Percentiles rank a stretch among this genome's conserved stretches.
phyloP scores from a whole-genome alignment of 2,329 filamentous ascomycete species.

The Purpureocillium lavendulum region DNA sequence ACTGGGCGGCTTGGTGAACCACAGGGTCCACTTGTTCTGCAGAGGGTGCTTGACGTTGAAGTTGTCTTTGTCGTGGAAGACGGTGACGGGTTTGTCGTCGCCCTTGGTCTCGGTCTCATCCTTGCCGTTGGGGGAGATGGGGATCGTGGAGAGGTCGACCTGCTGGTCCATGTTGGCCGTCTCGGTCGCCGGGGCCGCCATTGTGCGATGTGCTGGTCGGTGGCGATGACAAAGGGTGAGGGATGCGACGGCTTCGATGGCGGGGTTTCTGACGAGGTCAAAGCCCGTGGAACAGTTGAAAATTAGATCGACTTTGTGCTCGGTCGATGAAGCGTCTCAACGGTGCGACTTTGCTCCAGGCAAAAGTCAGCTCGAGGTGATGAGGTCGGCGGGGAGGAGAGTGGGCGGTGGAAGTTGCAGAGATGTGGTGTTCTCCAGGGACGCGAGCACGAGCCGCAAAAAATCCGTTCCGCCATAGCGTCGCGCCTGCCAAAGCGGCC shows the following conservation, averaged over 20 bases:
- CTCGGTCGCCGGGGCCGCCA: conserved; percentile 26
- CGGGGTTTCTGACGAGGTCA: conserved; percentile 10
- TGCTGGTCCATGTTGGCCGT: conserved; percentile 37
- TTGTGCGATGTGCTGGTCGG: conserved; percentile 13
- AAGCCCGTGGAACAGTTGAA: conserved; percentile 7
- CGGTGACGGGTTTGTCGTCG: conserved; percentile 66
- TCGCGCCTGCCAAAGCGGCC: no score
- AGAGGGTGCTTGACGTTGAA: conserved; percentile 99
- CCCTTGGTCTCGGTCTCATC: conserved; percentile 39
- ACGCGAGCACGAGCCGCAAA: no score
- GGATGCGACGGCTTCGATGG: conserved; percentile 12
- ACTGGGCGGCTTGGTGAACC: conserved; percentile 97
- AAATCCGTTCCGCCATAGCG: no score
- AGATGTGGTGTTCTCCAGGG: no score
- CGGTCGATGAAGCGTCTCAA: conserved; percentile 9
- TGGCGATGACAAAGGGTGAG: conserved; percentile 3
- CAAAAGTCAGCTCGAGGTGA: conserved; percentile 18
- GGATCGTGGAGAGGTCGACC: conserved; percentile 61
- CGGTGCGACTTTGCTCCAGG: conserved; percentile 30
- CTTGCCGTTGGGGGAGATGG: conserved; percentile 54
- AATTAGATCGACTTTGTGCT: conserved; percentile 18
- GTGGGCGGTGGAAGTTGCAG: conserved; percentile 10
- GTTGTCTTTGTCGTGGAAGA: conserved; percentile 97
- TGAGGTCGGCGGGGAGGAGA: conserved; percentile 8
- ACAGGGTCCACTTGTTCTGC: conserved; percentile 95